Evolutionary conservation across 257 asterid genomes (phyloP).

Genomic region (Echium plantagineum): DNA sequence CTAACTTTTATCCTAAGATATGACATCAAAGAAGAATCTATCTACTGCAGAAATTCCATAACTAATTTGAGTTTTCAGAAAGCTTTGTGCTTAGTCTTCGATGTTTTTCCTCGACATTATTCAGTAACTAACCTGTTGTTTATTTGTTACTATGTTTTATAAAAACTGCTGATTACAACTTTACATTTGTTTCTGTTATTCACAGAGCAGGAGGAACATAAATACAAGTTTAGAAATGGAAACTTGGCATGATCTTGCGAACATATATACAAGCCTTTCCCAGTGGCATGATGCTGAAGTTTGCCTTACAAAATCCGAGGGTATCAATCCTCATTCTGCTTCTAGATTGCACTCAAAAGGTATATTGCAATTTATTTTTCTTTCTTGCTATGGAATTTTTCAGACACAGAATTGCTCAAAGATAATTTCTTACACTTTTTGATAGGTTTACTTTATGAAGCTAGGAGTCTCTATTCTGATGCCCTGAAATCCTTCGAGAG

Average conservation of each 20-base stretch:
- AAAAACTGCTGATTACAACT: neutral
- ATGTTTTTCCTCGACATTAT: neutral
- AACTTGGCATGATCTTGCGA: slow-evolving; percentile 90
- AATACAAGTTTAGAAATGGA: slow-evolving; percentile 56
- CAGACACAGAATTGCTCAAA: neutral
- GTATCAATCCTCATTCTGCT: slow-evolving; percentile 75
- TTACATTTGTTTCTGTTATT: slow-evolving; percentile 7
- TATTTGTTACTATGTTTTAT: too few relatives aligned
- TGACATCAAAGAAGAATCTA: too few relatives aligned
- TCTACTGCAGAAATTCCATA: too few relatives aligned
- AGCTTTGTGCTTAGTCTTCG: too few relatives aligned
- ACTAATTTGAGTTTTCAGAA: too few relatives aligned
- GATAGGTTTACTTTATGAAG: slow-evolving; percentile 57
- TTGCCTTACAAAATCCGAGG: slow-evolving; percentile 74
- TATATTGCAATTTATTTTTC: slow-evolving; percentile 9
- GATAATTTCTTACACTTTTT: slow-evolving; percentile 2
- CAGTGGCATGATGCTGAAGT: slow-evolving; percentile 89
- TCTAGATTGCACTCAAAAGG: slow-evolving; percentile 74
- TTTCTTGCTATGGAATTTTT: neutral
- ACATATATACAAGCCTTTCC: slow-evolving; percentile 59
- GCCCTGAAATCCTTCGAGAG: slow-evolving; percentile 54
- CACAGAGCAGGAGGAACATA: slow-evolving; percentile 37
- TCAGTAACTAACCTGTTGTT: neutral
- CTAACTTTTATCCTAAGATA: too few relatives aligned
- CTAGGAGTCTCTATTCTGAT: slow-evolving; percentile 48